Evolutionary conservation across 2,329 filamentous ascomycete species (phyloP).

Genomic region (Monosporascus sp.): DNA sequence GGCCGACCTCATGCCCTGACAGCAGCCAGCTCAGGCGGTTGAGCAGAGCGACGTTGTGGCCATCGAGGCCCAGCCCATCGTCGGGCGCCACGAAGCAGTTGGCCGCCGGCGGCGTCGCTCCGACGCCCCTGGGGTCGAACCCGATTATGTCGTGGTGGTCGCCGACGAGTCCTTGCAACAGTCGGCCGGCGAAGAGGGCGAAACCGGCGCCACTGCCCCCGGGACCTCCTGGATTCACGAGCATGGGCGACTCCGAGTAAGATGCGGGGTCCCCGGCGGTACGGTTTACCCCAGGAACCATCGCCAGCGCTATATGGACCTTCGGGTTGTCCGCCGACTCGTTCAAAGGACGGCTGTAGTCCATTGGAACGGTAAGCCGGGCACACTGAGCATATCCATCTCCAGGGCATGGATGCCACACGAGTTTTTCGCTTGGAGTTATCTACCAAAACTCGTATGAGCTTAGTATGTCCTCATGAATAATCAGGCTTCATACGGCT

Average conservation of each 20-base stretch:
- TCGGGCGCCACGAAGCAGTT: constrained; percentile 32
- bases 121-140: constrained; percentile 43
- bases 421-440: constrained; percentile 36
- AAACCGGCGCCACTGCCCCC: constrained; percentile 36
- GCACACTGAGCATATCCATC: constrained; percentile 32
- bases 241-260: constrained; percentile 33
- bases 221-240: constrained; percentile 43
- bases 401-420: constrained; percentile 38
- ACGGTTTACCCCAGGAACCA: constrained; percentile 27
- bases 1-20: constrained; percentile 26
- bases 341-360: constrained; percentile 37
- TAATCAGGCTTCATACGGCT: background rate
- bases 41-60: constrained; percentile 23
- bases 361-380: constrained; percentile 42
- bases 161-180: constrained; percentile 33
- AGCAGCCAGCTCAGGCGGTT: constrained; percentile 29
- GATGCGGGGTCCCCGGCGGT: constrained; percentile 21
- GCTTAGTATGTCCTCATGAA: background rate
- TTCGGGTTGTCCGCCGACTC: constrained; percentile 26
- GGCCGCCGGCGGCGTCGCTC: constrained; percentile 32
- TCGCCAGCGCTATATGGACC: constrained; percentile 33
- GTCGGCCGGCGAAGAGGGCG: constrained; percentile 18
- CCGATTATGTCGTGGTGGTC: constrained; percentile 38
- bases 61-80: constrained; percentile 15
- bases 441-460: constrained; percentile 27